phyloP scores from a whole-genome alignment of 495 filamentous ascomycete species.

The Penicillium mononematosum region DNA sequence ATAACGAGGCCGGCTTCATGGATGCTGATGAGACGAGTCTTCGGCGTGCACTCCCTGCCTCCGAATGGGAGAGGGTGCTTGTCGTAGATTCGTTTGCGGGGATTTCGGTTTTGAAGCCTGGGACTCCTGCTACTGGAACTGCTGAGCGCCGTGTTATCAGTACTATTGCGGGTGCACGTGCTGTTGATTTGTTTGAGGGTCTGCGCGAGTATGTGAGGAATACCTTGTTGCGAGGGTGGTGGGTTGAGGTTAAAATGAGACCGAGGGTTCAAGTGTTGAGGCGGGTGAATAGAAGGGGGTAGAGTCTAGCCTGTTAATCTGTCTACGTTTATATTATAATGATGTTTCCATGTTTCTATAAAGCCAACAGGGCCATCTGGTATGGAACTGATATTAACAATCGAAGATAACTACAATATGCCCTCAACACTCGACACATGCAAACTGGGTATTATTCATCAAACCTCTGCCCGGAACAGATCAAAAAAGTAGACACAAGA shows the following conservation, averaged over 20 bases:
- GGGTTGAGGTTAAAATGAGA: conserved; percentile 44
- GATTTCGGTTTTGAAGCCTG: conserved; percentile 61
- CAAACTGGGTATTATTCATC: conserved; percentile 16
- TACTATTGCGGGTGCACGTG: conserved; percentile 21
- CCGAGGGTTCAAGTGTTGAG: conserved; percentile 40
- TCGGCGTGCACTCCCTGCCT: conserved; percentile 14
- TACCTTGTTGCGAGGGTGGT: conserved; percentile 38
- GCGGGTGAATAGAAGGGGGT: conserved; percentile 8
- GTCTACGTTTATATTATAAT: neutral
- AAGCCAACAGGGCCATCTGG: conserved; percentile 7
- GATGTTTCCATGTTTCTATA: neutral
- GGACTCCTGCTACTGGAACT: conserved; percentile 32
- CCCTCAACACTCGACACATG: conserved; percentile 10
- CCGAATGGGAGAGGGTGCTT: conserved; percentile 67
- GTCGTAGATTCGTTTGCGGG: conserved; percentile 71
- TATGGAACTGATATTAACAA: conserved; percentile 8
- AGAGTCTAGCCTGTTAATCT: neutral
- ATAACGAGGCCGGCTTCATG: conserved; percentile 18
- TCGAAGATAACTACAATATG: conserved; percentile 9
- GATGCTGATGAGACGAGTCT: conserved; percentile 24
- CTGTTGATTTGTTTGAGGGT: conserved; percentile 24
- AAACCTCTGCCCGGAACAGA: conserved; percentile 6
- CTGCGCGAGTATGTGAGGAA: conserved; percentile 24
- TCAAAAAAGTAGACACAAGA: conserved; percentile 11
- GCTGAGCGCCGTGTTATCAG: conserved; percentile 34